Base-by-base conservation (phyloP, 2,329 filamentous ascomycete genomes). In the Diaporthe caulivora region DNA sequence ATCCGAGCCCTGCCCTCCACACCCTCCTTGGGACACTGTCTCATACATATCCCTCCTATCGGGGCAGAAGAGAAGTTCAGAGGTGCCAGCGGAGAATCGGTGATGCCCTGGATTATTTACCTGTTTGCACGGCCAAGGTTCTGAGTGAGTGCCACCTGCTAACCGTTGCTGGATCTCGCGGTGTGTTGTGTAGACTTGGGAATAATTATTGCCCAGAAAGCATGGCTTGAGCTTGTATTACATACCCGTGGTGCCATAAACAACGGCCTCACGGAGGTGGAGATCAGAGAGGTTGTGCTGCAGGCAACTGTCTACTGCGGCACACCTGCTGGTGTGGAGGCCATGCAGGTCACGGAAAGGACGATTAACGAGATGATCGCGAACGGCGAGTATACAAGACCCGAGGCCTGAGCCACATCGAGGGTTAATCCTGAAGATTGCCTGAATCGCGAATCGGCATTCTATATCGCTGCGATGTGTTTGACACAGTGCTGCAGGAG, bases 191-290 rank as follows among this genome's bases (percentile, higher is more conserved):
- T 6, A 78, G 79, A 92, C 79, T 87, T 92, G 57, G 90, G 87
- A 42, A 92, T 92, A 87, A 83, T 92, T 60, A 89, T 88, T 79
- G 89, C 89, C 2, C 81, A 91, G 76, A 91, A 91, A 76, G 84
- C 88, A 17, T 84, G 84, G 51, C 85, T 87, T 0, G 91, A 92
- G 77, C 83, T 93, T 58, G 90, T 82, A 0, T 85, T 91, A 3
- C 91, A 93, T 78, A 83, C 90, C 18, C 84, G 90, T 26, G 91
- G 91, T 0, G 91, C 91, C 4, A 81, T 91, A 74, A 90, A 87
- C 75, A 92, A 92, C 76, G 91, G 91, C 0, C 80, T 89, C 11
- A 88, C 84, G 0, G 90, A 92, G 78, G 79, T 90, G 21, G 71
- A 81, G 70, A 79, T 81, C 29, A 83, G 90, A 18, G 91, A 92